phyloP scores from a whole-genome alignment of 495 filamentous ascomycete species.

The Lindgomyces ingoldianus region DNA sequence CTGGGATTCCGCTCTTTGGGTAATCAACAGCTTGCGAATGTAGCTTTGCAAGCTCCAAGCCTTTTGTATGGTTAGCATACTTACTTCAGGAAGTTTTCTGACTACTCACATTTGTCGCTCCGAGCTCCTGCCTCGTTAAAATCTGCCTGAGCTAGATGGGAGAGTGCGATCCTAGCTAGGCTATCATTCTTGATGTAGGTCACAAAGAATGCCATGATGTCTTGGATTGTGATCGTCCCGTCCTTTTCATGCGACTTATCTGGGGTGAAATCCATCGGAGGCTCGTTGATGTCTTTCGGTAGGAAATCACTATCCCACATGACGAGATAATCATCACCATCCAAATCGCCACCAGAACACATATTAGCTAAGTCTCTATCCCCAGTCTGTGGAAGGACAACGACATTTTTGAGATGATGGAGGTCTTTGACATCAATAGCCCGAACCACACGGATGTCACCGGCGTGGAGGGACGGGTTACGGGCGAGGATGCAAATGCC shows the following conservation, averaged over 20 bases:
- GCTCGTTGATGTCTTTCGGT: slow-evolving; percentile 65
- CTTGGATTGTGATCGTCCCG: slow-evolving; percentile 62
- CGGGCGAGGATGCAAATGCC: slow-evolving; percentile 83
- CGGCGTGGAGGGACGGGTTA: slow-evolving; percentile 93
- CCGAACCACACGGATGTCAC: slow-evolving; percentile 83
- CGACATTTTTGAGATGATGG: slow-evolving; percentile 74
- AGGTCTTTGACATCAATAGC: slow-evolving; percentile 77
- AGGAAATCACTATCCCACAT: slow-evolving; percentile 85
- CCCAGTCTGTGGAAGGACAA: slow-evolving; percentile 82
- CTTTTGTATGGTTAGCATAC: slow-evolving; percentile 37
- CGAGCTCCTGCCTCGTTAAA: slow-evolving; percentile 61
- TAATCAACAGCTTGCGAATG: slow-evolving; percentile 95
- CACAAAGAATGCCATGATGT: slow-evolving; percentile 84
- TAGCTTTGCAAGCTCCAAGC: slow-evolving; percentile 69
- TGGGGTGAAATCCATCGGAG: slow-evolving; percentile 71
- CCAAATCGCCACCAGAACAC: slow-evolving; percentile 94
- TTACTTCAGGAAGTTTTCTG: background rate
- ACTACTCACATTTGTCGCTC: slow-evolving; percentile 60
- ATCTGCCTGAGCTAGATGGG: slow-evolving; percentile 82
- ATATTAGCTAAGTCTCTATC: slow-evolving; percentile 86
- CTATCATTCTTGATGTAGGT: slow-evolving; percentile 91
- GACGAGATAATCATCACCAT: slow-evolving; percentile 93
- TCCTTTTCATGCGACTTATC: slow-evolving; percentile 53
- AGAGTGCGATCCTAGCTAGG: slow-evolving; percentile 74
- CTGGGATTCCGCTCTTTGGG: slow-evolving; percentile 81